Percentiles rank a stretch among this genome's conserved stretches.
These are phyloP conservation scores for Poa annua DNA, from an alignment of 176 grass and related monocot genomes.

Conservation along the genomic window DNA sequence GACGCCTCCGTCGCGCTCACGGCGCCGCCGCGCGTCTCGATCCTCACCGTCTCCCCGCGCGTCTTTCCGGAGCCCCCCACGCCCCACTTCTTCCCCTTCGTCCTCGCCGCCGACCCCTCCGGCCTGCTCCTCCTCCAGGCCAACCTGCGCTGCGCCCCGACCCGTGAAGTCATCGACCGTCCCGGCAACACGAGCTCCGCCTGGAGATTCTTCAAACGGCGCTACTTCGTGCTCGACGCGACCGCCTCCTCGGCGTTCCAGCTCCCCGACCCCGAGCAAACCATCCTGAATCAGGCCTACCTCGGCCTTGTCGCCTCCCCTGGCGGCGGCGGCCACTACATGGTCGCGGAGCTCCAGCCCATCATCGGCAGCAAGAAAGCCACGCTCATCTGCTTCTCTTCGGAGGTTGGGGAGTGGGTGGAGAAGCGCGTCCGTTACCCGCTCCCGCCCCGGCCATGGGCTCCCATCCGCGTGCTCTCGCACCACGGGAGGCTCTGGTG, in stretches of 20 bases:
- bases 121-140: slow-evolving; percentile 11
- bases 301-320: not conserved
- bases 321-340: slow-evolving; percentile 3
- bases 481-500: slow-evolving; percentile 5
- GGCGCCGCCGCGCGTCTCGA: slow-evolving; percentile 10
- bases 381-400: not conserved
- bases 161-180: not conserved
- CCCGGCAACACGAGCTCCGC: not conserved
- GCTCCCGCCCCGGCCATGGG: not conserved
- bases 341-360: slow-evolving; percentile 1
- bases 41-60: slow-evolving; percentile 7
- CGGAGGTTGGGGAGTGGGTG: not conserved
- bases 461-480: not conserved
- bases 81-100: slow-evolving; percentile 6
- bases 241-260: slow-evolving; percentile 5
- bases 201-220: not conserved
- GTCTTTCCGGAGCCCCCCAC: not conserved
- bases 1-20: slow-evolving; percentile 6
- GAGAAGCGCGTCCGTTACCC: not conserved
- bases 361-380: not conserved
- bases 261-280: not conserved
- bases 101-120: slow-evolving; percentile 6
- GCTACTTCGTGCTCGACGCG: slow-evolving; percentile 5
- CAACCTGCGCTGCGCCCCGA: not conserved
- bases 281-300: slow-evolving; percentile 8